phyloP scores from a whole-genome alignment of 495 filamentous ascomycete species.

The Hypoxylon subgilvum region DNA sequence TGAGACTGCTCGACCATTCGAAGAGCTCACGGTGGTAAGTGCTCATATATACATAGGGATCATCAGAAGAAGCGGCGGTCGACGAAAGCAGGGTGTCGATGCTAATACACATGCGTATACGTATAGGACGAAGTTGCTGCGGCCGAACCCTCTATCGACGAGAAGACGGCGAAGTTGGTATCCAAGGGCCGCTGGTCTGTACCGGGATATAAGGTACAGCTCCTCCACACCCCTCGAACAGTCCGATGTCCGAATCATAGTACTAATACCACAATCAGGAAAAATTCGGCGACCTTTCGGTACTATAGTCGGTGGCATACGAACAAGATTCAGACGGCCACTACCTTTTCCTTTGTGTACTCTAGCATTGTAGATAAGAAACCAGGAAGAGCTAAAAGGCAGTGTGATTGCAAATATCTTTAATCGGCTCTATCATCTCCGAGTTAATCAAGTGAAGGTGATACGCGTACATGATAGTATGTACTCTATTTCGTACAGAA shows the following conservation, averaged over 20 bases:
- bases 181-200: slow-evolving; percentile 97
- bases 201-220: slow-evolving; percentile 93
- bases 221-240: slow-evolving; percentile 5
- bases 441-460: too few relatives aligned
- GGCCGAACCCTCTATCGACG: slow-evolving; percentile 92
- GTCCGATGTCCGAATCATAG: neutral
- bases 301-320: slow-evolving; percentile 84
- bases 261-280: slow-evolving; percentile 63
- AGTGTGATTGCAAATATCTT: slow-evolving; percentile 40
- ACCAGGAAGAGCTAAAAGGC: slow-evolving; percentile 29
- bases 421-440: too few relatives aligned
- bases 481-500: too few relatives aligned
- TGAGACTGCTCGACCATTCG: slow-evolving; percentile 92
- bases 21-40: slow-evolving; percentile 97
- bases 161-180: slow-evolving; percentile 88
- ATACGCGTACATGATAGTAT: too few relatives aligned
- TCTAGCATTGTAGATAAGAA: slow-evolving; percentile 65
- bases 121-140: slow-evolving; percentile 88
- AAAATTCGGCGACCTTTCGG: slow-evolving; percentile 95
- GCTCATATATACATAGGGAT: neutral
- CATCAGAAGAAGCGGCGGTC: neutral
- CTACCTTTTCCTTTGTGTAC: slow-evolving; percentile 60
- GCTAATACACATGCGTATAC: slow-evolving; percentile 26
- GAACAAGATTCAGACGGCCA: slow-evolving; percentile 14
- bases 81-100: slow-evolving; percentile 1